Conservation (phyloP, 441 rosid genomes). For the Bocquillonia castaneifolia region DNA sequence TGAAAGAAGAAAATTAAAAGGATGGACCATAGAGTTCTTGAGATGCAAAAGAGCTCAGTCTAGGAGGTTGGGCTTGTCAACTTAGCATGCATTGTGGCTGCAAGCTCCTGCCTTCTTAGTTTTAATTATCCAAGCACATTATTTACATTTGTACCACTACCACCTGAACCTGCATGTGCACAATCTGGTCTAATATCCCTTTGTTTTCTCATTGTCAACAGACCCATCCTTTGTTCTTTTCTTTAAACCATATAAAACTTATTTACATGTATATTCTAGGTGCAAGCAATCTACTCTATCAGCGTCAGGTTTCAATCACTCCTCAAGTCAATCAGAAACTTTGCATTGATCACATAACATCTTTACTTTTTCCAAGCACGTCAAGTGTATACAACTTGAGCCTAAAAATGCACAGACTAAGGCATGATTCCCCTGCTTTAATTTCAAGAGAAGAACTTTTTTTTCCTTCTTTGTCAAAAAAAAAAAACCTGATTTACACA, state of each 20-base stretch:
- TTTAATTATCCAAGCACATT: background rate
- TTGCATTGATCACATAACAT: background rate
- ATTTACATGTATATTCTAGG: background rate
- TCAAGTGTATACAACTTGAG: background rate
- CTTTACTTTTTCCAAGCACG: background rate
- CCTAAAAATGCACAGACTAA: background rate
- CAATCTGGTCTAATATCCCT: background rate
- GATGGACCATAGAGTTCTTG: background rate
- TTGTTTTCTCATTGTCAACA: background rate
- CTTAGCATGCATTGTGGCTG: background rate
- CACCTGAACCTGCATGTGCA: background rate
- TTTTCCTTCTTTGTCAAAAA: background rate
- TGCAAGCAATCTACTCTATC: background rate
- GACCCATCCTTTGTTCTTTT: too few relatives aligned
- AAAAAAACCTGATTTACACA: background rate
- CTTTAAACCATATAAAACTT: background rate
- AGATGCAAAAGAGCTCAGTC: background rate
- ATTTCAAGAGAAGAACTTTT: background rate
- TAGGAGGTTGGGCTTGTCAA: background rate
- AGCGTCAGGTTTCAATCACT: background rate
- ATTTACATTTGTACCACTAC: background rate
- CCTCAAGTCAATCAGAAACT: background rate
- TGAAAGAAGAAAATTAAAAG: background rate
- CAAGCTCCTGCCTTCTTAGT: background rate
- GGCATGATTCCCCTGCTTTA: background rate